Evolutionary conservation across 2,329 filamentous ascomycete genomes (phyloP).

Genomic region (Neofusicoccum ribis): DNA sequence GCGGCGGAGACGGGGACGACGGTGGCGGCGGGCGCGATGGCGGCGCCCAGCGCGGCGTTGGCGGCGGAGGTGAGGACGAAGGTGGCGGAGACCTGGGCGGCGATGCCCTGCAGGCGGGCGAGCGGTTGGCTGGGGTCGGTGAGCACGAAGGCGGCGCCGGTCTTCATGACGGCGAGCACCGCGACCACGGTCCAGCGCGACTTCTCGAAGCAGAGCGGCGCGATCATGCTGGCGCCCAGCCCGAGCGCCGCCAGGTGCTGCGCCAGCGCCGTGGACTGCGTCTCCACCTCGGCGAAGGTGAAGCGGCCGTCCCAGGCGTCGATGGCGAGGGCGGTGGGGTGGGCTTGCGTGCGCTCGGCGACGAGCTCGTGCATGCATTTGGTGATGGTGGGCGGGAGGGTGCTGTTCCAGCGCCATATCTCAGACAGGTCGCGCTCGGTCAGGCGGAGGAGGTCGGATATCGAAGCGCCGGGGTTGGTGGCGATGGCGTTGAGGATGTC

Average conservation of each 20-base stretch:
- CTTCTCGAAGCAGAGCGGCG: slow-evolving; percentile 25
- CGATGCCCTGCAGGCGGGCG: not conserved
- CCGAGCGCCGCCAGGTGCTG: not conserved
- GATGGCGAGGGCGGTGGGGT: slow-evolving; percentile 45
- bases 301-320: slow-evolving; percentile 53
- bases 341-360: slow-evolving; percentile 35
- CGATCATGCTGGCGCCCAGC: not conserved
- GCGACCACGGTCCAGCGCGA: slow-evolving; percentile 21
- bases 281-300: slow-evolving; percentile 49
- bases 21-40: slow-evolving; percentile 32
- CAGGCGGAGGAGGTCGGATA: slow-evolving; percentile 37
- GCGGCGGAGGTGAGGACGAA: slow-evolving; percentile 19
- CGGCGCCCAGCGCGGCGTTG: slow-evolving; percentile 29
- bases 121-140: not conserved
- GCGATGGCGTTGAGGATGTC: slow-evolving; percentile 41
- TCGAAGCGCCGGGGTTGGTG: slow-evolving; percentile 27
- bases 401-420: slow-evolving; percentile 52
- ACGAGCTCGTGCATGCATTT: slow-evolving; percentile 53
- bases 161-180: slow-evolving; percentile 24
- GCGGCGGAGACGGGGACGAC: not conserved
- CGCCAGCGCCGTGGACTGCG: not conserved
- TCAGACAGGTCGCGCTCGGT: slow-evolving; percentile 43
- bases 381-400: slow-evolving; percentile 44
- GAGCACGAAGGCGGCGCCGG: slow-evolving; percentile 15
- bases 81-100: slow-evolving; percentile 26